Percentiles rank a stretch among this genome's conserved stretches.
These are phyloP conservation scores for Ustulina deusta DNA, from an alignment of 2,329 filamentous ascomycete genomes.

Conservation along the genomic window DNA sequence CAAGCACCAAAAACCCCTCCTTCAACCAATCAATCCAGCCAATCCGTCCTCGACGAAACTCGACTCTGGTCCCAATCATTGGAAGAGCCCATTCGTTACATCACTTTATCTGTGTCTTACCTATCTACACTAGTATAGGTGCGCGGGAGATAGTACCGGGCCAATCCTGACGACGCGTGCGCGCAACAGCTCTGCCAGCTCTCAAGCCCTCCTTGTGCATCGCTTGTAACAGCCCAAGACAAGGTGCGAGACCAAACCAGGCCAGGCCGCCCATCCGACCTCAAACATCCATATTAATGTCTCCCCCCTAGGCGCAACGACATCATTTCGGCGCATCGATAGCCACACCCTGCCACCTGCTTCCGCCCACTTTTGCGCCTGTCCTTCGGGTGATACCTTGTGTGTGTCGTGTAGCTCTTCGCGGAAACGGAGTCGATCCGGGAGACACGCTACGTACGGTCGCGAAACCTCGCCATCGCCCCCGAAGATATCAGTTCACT, in stretches of 20 bases:
- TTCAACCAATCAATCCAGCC: constrained; percentile 51
- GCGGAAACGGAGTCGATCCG: constrained; percentile 20
- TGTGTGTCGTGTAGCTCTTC: constrained; percentile 32
- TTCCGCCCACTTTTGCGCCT: constrained; percentile 20
- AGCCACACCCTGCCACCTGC: constrained; percentile 32
- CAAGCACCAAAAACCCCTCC: constrained; percentile 36
- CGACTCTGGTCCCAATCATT: constrained; percentile 40
- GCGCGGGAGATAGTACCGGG: constrained; percentile 28
- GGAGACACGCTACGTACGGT: constrained; percentile 30
- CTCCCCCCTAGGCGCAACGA: constrained; percentile 12
- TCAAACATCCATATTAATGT: constrained; percentile 30
- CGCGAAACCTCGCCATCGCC: constrained; percentile 24
- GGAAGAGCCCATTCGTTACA: constrained; percentile 49
- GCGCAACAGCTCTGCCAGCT: constrained; percentile 21
- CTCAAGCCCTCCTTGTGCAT: constrained; percentile 32
- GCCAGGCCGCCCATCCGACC: constrained; percentile 26
- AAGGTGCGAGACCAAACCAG: constrained; percentile 26
- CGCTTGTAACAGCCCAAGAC: constrained; percentile 35
- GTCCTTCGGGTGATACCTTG: constrained; percentile 35
- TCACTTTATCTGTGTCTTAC: constrained; percentile 42
- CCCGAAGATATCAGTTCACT: constrained; percentile 18
- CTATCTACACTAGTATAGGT: neutral
- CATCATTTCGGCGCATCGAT: constrained; percentile 33
- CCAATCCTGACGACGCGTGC: constrained; percentile 35
- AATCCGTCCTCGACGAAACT: constrained; percentile 47